phyloP scores from a whole-genome alignment of 2,329 filamentous ascomycete species.

The Colletotrichum sp. region DNA sequence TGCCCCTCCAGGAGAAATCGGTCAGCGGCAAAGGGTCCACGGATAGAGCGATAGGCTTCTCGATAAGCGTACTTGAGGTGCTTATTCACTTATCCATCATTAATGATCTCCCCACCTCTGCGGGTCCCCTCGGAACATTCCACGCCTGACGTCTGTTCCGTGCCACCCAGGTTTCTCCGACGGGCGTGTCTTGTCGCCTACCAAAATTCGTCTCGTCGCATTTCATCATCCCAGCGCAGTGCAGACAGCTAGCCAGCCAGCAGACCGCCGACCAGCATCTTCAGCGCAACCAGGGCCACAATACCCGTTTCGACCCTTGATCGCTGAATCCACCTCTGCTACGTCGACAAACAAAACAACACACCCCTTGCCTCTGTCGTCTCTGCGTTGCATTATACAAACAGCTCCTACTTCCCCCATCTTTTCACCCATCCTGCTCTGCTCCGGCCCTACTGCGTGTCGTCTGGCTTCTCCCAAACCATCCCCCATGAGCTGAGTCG shows the following conservation, averaged over 20 bases:
- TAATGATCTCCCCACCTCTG: not conserved
- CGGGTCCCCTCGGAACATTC: slow-evolving; percentile 6
- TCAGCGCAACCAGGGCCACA: not conserved
- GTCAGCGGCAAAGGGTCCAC: not conserved
- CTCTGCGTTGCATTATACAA: not conserved
- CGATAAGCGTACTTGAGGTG: accelerated
- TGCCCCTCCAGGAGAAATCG: slow-evolving; percentile 19
- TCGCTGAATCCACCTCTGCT: not conserved
- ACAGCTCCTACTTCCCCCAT: not conserved
- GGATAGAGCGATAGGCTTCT: not conserved
- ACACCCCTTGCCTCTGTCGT: not conserved
- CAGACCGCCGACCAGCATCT: not conserved
- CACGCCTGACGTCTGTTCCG: not conserved
- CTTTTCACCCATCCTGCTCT: not conserved
- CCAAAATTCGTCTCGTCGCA: slow-evolving; percentile 10
- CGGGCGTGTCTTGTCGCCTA: not conserved
- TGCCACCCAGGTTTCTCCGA: slow-evolving; percentile 8
- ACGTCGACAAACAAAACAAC: not conserved
- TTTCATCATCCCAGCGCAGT: not conserved
- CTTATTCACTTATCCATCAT: not conserved
- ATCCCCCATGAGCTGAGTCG: slow-evolving; percentile 22
- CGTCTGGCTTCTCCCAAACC: not conserved
- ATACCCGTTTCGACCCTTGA: slow-evolving; percentile 12
- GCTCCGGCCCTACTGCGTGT: not conserved
- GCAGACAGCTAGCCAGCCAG: not conserved